Evolutionary conservation across 2,329 filamentous ascomycete species (phyloP), one percentile per base, ranked within the genome.

Genomic region (Xylogone sp.): DNA sequence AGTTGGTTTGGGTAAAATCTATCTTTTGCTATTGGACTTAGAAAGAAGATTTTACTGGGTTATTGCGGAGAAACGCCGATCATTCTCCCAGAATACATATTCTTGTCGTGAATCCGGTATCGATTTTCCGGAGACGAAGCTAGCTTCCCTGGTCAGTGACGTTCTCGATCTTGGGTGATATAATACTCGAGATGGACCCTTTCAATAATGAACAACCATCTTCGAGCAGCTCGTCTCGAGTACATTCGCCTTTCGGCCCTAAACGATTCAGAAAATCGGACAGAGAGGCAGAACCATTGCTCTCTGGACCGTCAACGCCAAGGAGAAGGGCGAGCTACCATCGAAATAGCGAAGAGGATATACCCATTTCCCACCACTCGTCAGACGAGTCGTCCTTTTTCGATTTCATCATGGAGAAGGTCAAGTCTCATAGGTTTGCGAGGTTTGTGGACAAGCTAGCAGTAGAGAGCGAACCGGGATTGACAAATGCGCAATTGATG

Each of bases 401-500:
- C 48, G 70, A 70, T 57, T 66, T 68, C 55, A 73, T 75, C 68
- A 65, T 66, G 63, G 62, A 62, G 56, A 65, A 64, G 46, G 55
- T 64, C 39, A 61, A 59, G 34, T 51, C 53, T 9, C 58, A 56
- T 12, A 65, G 52, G 42, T 7, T 65, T 21, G 56, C 53, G 5
- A 53, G 63, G 44, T 61, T 53, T 19, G 69, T 69, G 50, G 68
- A 80, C 42, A 91, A 82, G 74, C 66, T 92, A 51, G 84, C 87
- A 44, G 88, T 94, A 53, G 78, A 87, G 51, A 73, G 80, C 50
- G 91, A 96, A 69, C 82, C 86, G 1, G 90, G 89, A 44, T 78
- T 97, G 62, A 88, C 84, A 7, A 84, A 79, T 49, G 80, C 85
- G 16, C 89, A 96, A 74, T 75, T 95, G 59, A 91, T 96, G 82